Evolutionary conservation across 2,329 filamentous ascomycete species (phyloP), one percentile per base, ranked within the genome.

Genomic region (Epichloe hybrida): DNA sequence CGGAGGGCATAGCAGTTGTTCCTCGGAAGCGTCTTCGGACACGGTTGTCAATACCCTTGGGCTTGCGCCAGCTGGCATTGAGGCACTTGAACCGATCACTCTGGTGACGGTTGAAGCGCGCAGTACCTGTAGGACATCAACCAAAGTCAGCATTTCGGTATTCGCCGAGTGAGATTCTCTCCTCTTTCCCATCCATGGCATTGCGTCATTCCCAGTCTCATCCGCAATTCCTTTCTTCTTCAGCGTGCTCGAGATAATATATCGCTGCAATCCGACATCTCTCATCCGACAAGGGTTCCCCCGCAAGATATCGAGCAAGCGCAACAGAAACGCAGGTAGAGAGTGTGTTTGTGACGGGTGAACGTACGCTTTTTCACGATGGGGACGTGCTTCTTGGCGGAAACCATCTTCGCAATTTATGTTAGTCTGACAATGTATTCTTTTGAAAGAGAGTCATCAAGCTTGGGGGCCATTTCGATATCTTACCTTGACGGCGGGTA

Each of bases 311-410:
- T 31, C 27, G 27, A 31, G 27, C 27, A 31, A 31, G 27, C 27
- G 36, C 6, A 38, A n/a, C 36, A 8, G 15, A n/a, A n/a, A 38
- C 13, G 36, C 15, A n/a, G 36, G 36, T 3, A n/a, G 12, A n/a
- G 36, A n/a, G 5, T 5, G 7, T 38, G 36, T 38, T 13, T 38
- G 15, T 8, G 36, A 17, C 23, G 15, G n/a, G 43, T 31, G 62
- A 68, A 89, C 88, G 71, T 91, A 95, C 89, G 89, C 89, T 98
- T 98, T 88, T 98, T 98, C 71, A 98, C 88, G 82, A 98, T 98
- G 69, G 90, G 85, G 72, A 97, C 83, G 77, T 97, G 93, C 82
- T 95, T 94, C 87, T 94, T 95, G 76, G 91, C 87, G 85, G 90
- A 82, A 81, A 91, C 89, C 93, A 97, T 97, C 90, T 91, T 62